phyloP scores from a whole-genome alignment of 179 eudicot genomes.

The Sideroxylon spinosum region DNA sequence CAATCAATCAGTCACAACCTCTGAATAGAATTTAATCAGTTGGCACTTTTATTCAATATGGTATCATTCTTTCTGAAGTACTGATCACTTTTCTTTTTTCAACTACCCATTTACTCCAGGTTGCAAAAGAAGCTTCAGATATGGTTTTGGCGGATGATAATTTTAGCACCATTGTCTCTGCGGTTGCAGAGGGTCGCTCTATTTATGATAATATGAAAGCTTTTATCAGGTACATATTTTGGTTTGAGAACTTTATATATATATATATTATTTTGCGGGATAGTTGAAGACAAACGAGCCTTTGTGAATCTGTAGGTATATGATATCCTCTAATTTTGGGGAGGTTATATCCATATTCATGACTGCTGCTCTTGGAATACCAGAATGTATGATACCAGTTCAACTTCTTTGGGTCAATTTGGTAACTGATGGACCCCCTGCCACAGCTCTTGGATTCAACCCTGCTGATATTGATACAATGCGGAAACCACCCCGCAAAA shows the following conservation, averaged over 20 bases:
- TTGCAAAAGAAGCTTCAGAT: slow-evolving; percentile 97
- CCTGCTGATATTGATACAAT: slow-evolving; percentile 82
- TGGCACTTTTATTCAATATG: background rate
- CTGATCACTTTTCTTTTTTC: background rate
- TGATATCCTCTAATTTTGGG: slow-evolving; percentile 93
- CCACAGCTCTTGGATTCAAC: slow-evolving; percentile 93
- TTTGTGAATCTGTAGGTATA: slow-evolving; percentile 52
- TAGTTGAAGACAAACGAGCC: background rate
- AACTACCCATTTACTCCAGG: slow-evolving; percentile 30
- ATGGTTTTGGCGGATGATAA: slow-evolving; percentile 95
- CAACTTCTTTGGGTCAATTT: slow-evolving; percentile 94
- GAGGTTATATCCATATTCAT: slow-evolving; percentile 87
- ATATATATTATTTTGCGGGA: background rate
- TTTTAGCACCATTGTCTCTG: slow-evolving; percentile 86
- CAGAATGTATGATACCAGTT: slow-evolving; percentile 85
- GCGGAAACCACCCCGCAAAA: slow-evolving; percentile 82
- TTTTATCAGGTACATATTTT: slow-evolving; percentile 60
- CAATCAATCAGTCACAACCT: background rate
- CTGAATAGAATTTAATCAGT: background rate
- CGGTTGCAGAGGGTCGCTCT: slow-evolving; percentile 88
- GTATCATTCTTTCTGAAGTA: slow-evolving; percentile 2
- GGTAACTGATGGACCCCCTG: slow-evolving; percentile 97
- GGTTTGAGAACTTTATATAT: background rate
- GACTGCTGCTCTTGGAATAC: slow-evolving; percentile 84
- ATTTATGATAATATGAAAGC: slow-evolving; percentile 95